A percentile compares a stretch with the other conserved stretches of the same genome.
Evolutionary conservation across 306 rosid genomes (phyloP).

Genomic region (Quercus rubra): DNA sequence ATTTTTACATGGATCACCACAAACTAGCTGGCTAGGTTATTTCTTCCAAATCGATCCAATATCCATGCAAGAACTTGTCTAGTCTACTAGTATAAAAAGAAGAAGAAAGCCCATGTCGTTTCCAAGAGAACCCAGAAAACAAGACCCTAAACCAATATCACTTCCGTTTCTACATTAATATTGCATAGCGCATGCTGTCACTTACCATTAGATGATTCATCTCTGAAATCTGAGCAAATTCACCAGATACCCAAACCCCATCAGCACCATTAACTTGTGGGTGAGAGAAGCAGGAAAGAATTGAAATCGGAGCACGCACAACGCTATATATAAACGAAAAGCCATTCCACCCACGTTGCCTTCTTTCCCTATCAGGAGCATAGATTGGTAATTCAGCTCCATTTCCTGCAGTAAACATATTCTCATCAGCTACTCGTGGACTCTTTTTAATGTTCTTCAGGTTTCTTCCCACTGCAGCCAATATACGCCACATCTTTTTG

Average conservation of each 20-base stretch:
- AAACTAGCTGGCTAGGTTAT: slow-evolving; percentile 3
- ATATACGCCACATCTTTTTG: background rate
- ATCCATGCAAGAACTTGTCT: background rate
- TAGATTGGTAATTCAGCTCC: slow-evolving; percentile 35
- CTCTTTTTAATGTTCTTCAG: slow-evolving; percentile 55
- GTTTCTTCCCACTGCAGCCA: slow-evolving; percentile 45
- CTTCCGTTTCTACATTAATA: slow-evolving; percentile 60
- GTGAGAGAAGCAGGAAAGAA: slow-evolving; percentile 71
- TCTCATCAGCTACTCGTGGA: slow-evolving; percentile 86
- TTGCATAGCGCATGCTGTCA: slow-evolving; percentile 97
- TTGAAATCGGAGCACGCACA: slow-evolving; percentile 62
- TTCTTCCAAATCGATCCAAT: background rate
- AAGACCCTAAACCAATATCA: background rate
- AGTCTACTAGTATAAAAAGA: background rate
- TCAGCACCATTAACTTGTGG: slow-evolving; percentile 62
- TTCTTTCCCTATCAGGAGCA: slow-evolving; percentile 23
- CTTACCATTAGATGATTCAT: slow-evolving; percentile 90
- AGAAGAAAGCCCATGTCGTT: background rate
- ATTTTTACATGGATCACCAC: slow-evolving; percentile 19
- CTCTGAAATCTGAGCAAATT: slow-evolving; percentile 64
- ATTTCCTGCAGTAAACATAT: slow-evolving; percentile 51
- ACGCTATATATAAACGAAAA: slow-evolving; percentile 43
- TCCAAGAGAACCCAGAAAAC: background rate
- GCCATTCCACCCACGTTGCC: slow-evolving; percentile 48
- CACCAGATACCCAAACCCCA: slow-evolving; percentile 66